Evolutionary conservation across 148 eudicot species (phyloP).

Genomic region (Euryodendron excelsum): DNA sequence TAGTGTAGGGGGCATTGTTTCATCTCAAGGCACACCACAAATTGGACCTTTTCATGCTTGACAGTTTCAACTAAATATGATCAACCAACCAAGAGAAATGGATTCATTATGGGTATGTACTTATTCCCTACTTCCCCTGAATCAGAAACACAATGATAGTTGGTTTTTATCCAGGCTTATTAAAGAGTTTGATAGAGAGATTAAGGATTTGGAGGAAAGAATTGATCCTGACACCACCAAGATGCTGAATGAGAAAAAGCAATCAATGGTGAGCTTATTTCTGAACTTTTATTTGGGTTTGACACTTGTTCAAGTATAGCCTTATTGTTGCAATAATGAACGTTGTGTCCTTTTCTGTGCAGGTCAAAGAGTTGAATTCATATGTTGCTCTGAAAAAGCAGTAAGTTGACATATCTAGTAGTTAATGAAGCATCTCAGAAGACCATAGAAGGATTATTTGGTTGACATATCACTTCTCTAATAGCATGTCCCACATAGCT

Average conservation of each 20-base stretch:
- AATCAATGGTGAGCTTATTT: slow-evolving; percentile 65
- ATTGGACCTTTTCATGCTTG: not conserved
- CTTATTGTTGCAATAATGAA: slow-evolving; percentile 13
- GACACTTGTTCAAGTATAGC: not conserved
- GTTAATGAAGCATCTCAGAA: not conserved
- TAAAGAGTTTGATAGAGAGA: slow-evolving; percentile 91
- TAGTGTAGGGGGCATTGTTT: not conserved
- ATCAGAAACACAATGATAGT: not conserved
- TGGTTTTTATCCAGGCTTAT: slow-evolving; percentile 62
- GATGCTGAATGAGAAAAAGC: slow-evolving; percentile 81
- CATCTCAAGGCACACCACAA: not conserved
- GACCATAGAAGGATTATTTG: not conserved
- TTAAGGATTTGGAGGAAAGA: slow-evolving; percentile 58
- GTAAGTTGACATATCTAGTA: slow-evolving; percentile 49
- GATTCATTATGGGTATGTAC: not conserved
- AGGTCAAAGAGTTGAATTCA: slow-evolving; percentile 91
- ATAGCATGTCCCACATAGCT: not conserved
- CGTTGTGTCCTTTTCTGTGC: slow-evolving; percentile 27
- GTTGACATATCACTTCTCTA: not conserved
- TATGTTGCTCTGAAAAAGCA: slow-evolving; percentile 91
- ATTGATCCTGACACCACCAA: slow-evolving; percentile 65
- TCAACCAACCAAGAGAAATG: not conserved
- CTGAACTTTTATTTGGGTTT: slow-evolving; percentile 9
- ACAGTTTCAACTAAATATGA: not conserved
- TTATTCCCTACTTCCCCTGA: slow-evolving; percentile 5